A percentile compares a stretch with the other conserved stretches of the same genome.
These are phyloP conservation scores for Linderina pennispora DNA, from an alignment of 192 early-diverging fungal species.

Conservation along the genomic window DNA sequence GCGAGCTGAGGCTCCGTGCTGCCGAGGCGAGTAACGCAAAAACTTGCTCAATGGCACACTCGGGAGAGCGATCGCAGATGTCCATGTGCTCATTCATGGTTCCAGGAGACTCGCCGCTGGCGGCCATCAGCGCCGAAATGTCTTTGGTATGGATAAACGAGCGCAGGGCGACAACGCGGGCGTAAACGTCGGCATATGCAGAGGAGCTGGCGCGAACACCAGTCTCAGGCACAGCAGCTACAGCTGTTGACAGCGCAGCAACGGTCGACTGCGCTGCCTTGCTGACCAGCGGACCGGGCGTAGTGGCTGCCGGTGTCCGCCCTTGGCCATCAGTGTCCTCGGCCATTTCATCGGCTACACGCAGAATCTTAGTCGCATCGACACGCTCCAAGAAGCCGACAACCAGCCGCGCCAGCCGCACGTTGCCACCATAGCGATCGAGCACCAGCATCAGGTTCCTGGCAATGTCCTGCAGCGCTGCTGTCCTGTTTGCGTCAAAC, in stretches of 20 bases:
- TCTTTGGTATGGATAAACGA: slow-evolving; percentile 17
- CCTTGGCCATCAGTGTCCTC: not conserved
- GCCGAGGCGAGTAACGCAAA: slow-evolving; percentile 10
- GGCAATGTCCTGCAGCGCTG: slow-evolving; percentile 6
- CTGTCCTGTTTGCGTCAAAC: slow-evolving; percentile 26
- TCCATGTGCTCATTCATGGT: slow-evolving; percentile 3
- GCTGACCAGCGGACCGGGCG: slow-evolving; percentile 8
- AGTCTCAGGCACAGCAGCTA: slow-evolving; percentile 16
- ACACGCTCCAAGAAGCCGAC: slow-evolving; percentile 26
- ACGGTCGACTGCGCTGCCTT: slow-evolving; percentile 11
- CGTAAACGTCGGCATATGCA: slow-evolving; percentile 15
- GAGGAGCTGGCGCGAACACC: slow-evolving; percentile 1
- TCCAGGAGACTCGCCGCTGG: not conserved
- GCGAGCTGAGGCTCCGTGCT: slow-evolving; percentile 1
- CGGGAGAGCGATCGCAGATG: not conserved
- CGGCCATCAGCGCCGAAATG: slow-evolving; percentile 8
- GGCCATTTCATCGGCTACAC: not conserved
- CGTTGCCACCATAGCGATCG: slow-evolving; percentile 21
- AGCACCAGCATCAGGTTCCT: slow-evolving; percentile 10
- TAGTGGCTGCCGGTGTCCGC: no score
- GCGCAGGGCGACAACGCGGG: slow-evolving; percentile 18
- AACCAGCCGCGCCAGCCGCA: slow-evolving; percentile 21
- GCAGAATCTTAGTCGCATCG: slow-evolving; percentile 23
- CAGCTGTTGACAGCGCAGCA: slow-evolving; percentile 6
- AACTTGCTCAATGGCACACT: slow-evolving; percentile 7